Evolutionary conservation across 2,329 filamentous ascomycete species (phyloP), one percentile per base, ranked within the genome.

Genomic region (Aspergillus sp.): DNA sequence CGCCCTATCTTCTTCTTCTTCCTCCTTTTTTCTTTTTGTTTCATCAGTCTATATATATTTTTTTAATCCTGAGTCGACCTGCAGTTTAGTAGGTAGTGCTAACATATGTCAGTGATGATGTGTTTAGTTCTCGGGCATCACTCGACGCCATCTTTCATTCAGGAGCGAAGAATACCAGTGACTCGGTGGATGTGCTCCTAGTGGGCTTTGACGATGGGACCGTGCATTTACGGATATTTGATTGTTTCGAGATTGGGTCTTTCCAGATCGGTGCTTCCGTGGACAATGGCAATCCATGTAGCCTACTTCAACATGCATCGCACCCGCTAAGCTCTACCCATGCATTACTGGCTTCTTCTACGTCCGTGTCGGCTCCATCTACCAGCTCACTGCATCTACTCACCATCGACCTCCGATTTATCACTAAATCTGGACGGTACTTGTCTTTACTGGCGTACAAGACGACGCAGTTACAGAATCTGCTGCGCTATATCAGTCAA

Each of bases 391-490:
- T 84, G 7, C 76, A 80, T 49, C 68, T 91, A n/a, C 72, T 90
- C 0, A 86, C 86, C 1, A 79, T 94, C 62, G 87, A 94, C 56
- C 73, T 95, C n/a, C 81, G 83, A 0, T 94, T 95, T 59, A 80
- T 94, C 42, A 82, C 83, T 3, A 83, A 83, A 9, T 71, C 69
- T 0, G 86, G 86, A 3, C 80, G 89, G 47, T 87, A 94, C 59
- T 72, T 97, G 2, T 87, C 90, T 29, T 75, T 95, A 4, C 75
- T 97, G 8, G 85, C 90, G 0, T 88, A 85, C 10, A 94, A 94
- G 58, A 85, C 88, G 4, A 94, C 90, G 0, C 86, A 88, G 39
- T 69, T 97, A 10, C 88, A 95, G 57, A 94, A 93, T 53, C 68
- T 97, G 8, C 71, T 96, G 5, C 78, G 88, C 42, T 97, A 98